Base-by-base conservation (phyloP, 106 monocot genomes). In the Agapanthus africanus region DNA sequence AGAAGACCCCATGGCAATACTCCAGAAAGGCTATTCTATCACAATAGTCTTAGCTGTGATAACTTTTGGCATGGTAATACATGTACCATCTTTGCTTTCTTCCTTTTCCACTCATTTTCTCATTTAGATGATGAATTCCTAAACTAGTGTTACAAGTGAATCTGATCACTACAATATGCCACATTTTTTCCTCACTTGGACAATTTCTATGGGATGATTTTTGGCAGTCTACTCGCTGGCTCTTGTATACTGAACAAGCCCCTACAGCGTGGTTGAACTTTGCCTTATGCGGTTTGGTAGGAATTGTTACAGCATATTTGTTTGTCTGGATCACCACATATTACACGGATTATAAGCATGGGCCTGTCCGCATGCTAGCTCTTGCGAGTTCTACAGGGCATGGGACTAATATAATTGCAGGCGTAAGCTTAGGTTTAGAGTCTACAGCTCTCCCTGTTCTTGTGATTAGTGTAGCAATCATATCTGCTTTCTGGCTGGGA, bases 381-480 rank as follows among this genome's bases (percentile, higher is more conserved):
- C 84, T 87, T 73, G 82, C 97, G 74, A 87, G 92, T 81, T 78
- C 84, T 52, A 99, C 97, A 1, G 97, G 97, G 9, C 97, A 99
- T 78, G 97, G 97, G 65, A 99, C 97, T 44, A 99, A 99, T 77
- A 99, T 99, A 77, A 99, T 99, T 69, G 91, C 97, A 36, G 97
- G 97, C 37, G 73, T 99, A 54, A 90, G 89, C 72, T 77, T 99
- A 54, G 97, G 97, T 37, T 64, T 99, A 35, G 97, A 99, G 71
- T 92, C 97, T 65, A 99, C 97, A 34, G 97, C 82, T 71, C 89
- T 99, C n/a, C 97, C 97, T 44, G 91, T 92, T 76, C 84, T 99
- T 61, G 97, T 93, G 36, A 99, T 99, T 39, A 93, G 92, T 49
- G 70, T 90, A 47, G 86, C 97, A 56, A 86, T 99, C 52, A 79